Evolutionary conservation across 768 basidiomycete genomes (phyloP).

Genomic region (Leccinum subgranulosum): DNA sequence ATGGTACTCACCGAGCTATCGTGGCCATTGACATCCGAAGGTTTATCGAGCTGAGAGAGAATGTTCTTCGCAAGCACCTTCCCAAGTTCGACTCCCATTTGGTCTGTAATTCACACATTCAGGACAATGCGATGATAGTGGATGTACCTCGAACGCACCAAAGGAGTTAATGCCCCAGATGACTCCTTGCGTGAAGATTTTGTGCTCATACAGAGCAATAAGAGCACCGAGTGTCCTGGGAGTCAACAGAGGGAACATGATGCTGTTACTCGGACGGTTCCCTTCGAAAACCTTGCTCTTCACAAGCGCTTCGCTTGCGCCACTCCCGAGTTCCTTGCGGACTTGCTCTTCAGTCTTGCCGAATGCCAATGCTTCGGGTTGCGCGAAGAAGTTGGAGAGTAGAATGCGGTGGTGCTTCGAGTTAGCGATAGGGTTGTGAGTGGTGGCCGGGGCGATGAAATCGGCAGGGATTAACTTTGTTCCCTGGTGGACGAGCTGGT

Average conservation of each 20-base stretch:
- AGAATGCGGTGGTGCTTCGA: slow-evolving; percentile 97
- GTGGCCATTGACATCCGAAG: slow-evolving; percentile 79
- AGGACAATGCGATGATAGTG: neutral
- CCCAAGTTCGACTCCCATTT: slow-evolving; percentile 99
- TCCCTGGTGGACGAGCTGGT: slow-evolving; percentile 94
- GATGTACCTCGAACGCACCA: slow-evolving; percentile 46
- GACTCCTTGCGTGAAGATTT: slow-evolving; percentile 97
- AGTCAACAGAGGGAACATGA: slow-evolving; percentile 91
- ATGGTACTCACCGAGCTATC: slow-evolving; percentile 66
- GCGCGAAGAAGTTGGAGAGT: slow-evolving; percentile 97
- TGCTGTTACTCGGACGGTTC: slow-evolving; percentile 94
- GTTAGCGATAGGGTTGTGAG: slow-evolving; percentile 82
- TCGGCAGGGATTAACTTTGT: slow-evolving; percentile 91
- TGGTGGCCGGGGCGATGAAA: slow-evolving; percentile 86
- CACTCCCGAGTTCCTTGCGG: slow-evolving; percentile 58
- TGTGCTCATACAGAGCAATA: slow-evolving; percentile 95
- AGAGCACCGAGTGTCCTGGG: slow-evolving; percentile 86
- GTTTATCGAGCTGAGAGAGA: slow-evolving; percentile 78
- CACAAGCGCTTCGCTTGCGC: slow-evolving; percentile 78
- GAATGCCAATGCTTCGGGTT: slow-evolving; percentile 96
- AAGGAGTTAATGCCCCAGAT: slow-evolving; percentile 99
- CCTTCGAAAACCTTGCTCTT: slow-evolving; percentile 99
- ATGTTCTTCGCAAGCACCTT: slow-evolving; percentile 98
- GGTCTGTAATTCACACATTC: slow-evolving; percentile 49
- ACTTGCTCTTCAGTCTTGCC: slow-evolving; percentile 95